A percentile compares a stretch with the other conserved stretches of the same genome.
These are phyloP conservation scores for Phytophthora kernoviae DNA, from an alignment of 352 stramenopile genomes.

Conservation along the genomic window DNA sequence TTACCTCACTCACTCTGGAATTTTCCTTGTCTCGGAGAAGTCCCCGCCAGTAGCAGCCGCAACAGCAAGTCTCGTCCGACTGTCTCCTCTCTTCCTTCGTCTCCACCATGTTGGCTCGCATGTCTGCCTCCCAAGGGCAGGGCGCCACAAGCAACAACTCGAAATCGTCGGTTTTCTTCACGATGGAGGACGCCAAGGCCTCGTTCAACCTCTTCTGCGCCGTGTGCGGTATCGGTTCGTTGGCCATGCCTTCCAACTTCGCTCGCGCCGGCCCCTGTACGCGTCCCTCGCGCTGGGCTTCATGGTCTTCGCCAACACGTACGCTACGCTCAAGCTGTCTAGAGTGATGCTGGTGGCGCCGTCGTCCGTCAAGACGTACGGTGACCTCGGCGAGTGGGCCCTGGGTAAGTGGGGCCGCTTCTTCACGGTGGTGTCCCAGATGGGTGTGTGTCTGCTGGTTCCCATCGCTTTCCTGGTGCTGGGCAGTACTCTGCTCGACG, in stretches of 20 bases:
- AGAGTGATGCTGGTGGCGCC: constrained; percentile 1
- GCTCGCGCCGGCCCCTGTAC: not conserved
- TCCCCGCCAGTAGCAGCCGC: not conserved
- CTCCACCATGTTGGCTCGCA: constrained; percentile 2
- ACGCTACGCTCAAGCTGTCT: not conserved
- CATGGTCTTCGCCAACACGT: constrained; percentile 4
- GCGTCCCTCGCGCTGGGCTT: not conserved
- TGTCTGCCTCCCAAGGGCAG: not conserved
- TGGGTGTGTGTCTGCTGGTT: constrained; percentile 4
- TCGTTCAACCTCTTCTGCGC: constrained; percentile 3
- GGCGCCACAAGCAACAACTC: not conserved
- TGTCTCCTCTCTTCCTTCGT: not conserved
- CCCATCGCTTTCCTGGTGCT: constrained; percentile 1
- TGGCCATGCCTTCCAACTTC: constrained; percentile 4
- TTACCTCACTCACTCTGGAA: not conserved
- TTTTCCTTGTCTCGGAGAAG: constrained; percentile 3
- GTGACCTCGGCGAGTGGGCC: not conserved
- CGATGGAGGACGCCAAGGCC: constrained; percentile 1
- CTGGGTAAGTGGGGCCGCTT: constrained; percentile 3
- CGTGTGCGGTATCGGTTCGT: not conserved
- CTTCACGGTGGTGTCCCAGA: not conserved
- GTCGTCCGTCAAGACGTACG: constrained; percentile 1
- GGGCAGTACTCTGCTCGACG: constrained; percentile 1
- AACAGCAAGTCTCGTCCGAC: not conserved
- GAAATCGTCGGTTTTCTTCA: not conserved